Base-by-base conservation (phyloP, 345 rosid genomes). In the Euphorbia peplus region DNA sequence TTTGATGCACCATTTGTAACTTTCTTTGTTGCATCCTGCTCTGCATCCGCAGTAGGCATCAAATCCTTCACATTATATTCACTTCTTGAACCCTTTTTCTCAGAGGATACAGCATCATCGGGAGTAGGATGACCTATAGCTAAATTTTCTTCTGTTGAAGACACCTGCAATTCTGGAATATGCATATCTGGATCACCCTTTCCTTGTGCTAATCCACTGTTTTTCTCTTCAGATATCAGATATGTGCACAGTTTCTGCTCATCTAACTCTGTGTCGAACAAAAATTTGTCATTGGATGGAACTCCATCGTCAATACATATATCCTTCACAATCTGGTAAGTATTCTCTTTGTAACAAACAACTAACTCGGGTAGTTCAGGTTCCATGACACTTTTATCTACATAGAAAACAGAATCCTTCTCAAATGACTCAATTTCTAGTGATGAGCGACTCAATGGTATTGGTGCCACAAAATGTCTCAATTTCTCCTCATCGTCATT, bases 261-360 rank as follows among this genome's bases (percentile, higher is more conserved):
- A 1, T 76, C 78, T 37, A 69, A 52, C 58, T n/a, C 68, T 64
- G 66, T 66, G 51, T 80, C 84, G 52, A 85, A 86, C 72, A 83
- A 79, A 63, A 87, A 81, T 79, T 78, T 86, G 67, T 78, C 87
- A 26, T 81, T 80, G 22, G 79, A 75, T 30, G 86, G 89, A 19
- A 90, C 78, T 60, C 83, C 92, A 69, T 95, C 90, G 30, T 95
- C 95, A 3, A 91, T 51, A 29, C 95, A 90, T 15, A 91, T 88
- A 68, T 90, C 99, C 81, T 91, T 95, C 30, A 89, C 79, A 2
- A 81, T 82, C 70, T 83, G 83, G 69, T 70, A 83, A 51, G 81
- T 68, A 32, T 70, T 79, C 76, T 87, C 91, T 70, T 84, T 78
- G 81, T 79, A 90, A 71, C 96, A 89, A 70, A 90, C 86, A 26